Conservation (phyloP, 2,329 filamentous ascomycete genomes). For the Metarhizium anisopliae region DNA sequence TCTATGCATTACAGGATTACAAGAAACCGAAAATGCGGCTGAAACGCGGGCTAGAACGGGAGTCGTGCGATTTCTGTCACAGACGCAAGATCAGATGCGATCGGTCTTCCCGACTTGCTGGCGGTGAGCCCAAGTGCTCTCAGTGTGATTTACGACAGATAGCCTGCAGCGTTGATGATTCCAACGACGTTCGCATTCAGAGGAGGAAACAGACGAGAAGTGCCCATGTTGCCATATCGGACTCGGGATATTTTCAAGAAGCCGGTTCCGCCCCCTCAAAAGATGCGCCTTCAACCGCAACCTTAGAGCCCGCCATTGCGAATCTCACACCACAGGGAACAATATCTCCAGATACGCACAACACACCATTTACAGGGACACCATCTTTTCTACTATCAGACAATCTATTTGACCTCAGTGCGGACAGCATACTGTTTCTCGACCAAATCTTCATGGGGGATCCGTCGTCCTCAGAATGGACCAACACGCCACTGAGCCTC, state of each 20-base stretch:
- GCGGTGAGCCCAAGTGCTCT: constrained; percentile 12
- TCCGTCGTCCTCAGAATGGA: constrained; percentile 7
- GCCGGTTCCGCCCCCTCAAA: too few species aligned
- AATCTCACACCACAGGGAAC: background rate
- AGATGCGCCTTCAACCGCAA: too few species aligned
- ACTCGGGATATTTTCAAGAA: too few species aligned
- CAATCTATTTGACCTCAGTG: constrained; percentile 11
- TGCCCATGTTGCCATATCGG: too few species aligned
- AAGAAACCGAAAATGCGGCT: too few species aligned
- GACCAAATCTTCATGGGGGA: constrained; percentile 14
- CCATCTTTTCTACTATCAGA: constrained; percentile 3
- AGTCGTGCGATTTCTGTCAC: too few species aligned
- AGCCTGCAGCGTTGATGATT: constrained; percentile 10
- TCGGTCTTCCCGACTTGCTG: constrained; percentile 8
- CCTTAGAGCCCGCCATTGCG: background rate
- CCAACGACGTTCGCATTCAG: constrained; percentile 12
- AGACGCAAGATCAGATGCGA: too few species aligned
- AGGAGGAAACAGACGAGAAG: too few species aligned
- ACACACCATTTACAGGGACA: background rate
- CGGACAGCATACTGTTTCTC: constrained; percentile 15
- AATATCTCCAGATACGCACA: background rate
- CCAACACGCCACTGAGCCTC: background rate
- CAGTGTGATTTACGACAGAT: constrained; percentile 14
- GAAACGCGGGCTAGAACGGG: too few species aligned
- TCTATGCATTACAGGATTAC: too few species aligned